These are phyloP conservation scores for Pleomassaria siparia DNA, from an alignment of 2,329 filamentous ascomycete species.

Conservation along the genomic window DNA sequence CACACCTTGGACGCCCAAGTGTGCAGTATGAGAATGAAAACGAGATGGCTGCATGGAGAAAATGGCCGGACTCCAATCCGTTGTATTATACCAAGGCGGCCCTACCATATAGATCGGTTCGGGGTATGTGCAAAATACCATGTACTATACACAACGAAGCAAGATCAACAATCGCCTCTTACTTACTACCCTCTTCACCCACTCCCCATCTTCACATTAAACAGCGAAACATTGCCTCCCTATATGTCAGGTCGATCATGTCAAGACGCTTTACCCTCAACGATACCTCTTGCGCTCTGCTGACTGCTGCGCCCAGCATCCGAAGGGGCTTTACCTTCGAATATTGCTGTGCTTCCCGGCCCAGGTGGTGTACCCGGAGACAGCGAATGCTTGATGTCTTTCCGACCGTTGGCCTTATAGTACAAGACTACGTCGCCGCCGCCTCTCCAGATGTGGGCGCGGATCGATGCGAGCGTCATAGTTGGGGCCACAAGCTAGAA, in stretches of 20 bases:
- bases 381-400: slow-evolving; percentile 51
- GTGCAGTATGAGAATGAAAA: not conserved
- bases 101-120: not conserved
- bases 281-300: slow-evolving; percentile 23
- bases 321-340: slow-evolving; percentile 36
- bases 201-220: too few species aligned
- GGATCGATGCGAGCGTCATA: slow-evolving; percentile 92
- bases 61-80: not conserved
- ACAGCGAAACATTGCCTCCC: not conserved
- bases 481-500: slow-evolving; percentile 66
- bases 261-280: slow-evolving; percentile 15
- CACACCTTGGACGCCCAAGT: not conserved
- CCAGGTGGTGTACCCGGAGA: slow-evolving; percentile 1
- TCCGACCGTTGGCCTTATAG: slow-evolving; percentile 90
- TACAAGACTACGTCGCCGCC: slow-evolving; percentile 89
- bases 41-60: not conserved
- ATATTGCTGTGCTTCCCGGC: slow-evolving; percentile 26
- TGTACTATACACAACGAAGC: slow-evolving; percentile 11
- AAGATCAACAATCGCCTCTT: not conserved
- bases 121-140: slow-evolving; percentile 16
- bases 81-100: not conserved
- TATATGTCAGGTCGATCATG: not conserved
- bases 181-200: not conserved
- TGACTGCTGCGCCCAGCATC: slow-evolving; percentile 30
- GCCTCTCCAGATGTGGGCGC: slow-evolving; percentile 90